Evolutionary conservation across 1,284 basidiomycete species (phyloP), one percentile per base, ranked within the genome.

Genomic region (Cryptococcus amylolentus): DNA sequence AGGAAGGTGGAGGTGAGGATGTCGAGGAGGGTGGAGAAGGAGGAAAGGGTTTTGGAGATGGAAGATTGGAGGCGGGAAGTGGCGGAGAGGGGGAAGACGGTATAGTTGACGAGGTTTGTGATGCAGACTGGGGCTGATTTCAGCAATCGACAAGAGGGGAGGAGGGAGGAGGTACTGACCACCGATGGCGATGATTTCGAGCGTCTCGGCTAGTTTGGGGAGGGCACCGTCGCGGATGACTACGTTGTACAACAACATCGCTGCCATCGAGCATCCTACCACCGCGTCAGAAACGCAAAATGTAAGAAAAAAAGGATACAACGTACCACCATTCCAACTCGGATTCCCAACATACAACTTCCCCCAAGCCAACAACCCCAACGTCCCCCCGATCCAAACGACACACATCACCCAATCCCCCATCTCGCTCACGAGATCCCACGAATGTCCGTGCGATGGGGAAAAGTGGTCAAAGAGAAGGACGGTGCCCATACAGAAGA

Each of bases 161-260:
- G 14, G 16, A 9, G 3, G 20, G 18, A 5, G 23, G 2, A 23
- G 23, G 23, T 23, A 60, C 69, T 58, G 50, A 75, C 75, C 70
- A 52, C 93, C 94, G 52, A 86, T 81, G 40, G 88, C 56, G 45
- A 95, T 86, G 73, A 94, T 89, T 58, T 88, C 81, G 0, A 87
- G 80, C 1, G 91, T 86, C 69, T 87, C 84, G 40, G 87, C 75
- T 4, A 92, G 82, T 0, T 84, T 88, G 43, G 86, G 79, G 40
- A 88, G 70, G 5, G 88, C 89, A n/a, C 94, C 95, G 78, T 98
- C 94, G 69, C 91, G 94, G 60, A 96, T 86, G 40, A 97, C 80
- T 5, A 93, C 89, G 31, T 88, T 83, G 66, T 91, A 91, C 26
- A 93, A 81, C 27, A 90, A 87, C 47, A 95, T 91, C 1, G 88